A percentile compares a stretch with the other conserved stretches of the same genome.
Conservation (phyloP, 1,284 basidiomycete species). For the Vanrija sp. region DNA sequence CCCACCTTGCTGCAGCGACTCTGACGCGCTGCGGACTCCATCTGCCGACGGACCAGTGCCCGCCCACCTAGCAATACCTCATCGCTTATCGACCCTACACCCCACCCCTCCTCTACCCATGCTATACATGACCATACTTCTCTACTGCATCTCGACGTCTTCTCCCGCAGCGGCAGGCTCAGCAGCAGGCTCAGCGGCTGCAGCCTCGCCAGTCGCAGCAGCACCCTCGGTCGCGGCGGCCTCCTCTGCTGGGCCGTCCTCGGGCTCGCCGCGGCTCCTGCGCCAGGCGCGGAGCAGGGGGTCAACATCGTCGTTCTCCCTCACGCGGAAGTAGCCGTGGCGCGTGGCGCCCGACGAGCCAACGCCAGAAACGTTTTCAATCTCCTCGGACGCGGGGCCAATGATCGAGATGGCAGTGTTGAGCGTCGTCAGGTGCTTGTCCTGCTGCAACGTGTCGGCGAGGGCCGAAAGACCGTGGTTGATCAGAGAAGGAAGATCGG, state of each 20-base stretch:
- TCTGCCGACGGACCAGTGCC: no score
- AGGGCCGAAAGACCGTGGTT: slow-evolving; percentile 88
- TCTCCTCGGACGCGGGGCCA: slow-evolving; percentile 54
- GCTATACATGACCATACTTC: not conserved
- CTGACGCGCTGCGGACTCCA: no score
- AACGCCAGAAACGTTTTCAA: slow-evolving; percentile 22
- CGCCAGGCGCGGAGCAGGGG: slow-evolving; percentile 61
- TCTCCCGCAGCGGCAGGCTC: not conserved
- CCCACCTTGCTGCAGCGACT: no score
- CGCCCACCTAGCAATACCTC: no score
- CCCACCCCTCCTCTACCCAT: not conserved
- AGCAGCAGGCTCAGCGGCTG: not conserved
- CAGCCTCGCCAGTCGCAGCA: not conserved
- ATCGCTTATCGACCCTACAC: no score
- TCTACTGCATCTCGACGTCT: slow-evolving; percentile 7
- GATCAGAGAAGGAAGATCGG: slow-evolving; percentile 76
- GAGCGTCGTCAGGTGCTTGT: slow-evolving; percentile 84
- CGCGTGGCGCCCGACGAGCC: slow-evolving; percentile 34
- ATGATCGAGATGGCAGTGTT: slow-evolving; percentile 94
- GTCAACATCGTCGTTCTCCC: slow-evolving; percentile 59
- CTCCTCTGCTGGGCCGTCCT: slow-evolving; percentile 40
- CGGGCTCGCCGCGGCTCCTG: slow-evolving; percentile 44
- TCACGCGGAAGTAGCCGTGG: slow-evolving; percentile 43
- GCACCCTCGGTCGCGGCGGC: slow-evolving; percentile 12
- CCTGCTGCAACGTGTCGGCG: slow-evolving; percentile 92